Evolutionary conservation across 2,329 filamentous ascomycete genomes (phyloP).

Genomic region (Shiraia bambusicola): DNA sequence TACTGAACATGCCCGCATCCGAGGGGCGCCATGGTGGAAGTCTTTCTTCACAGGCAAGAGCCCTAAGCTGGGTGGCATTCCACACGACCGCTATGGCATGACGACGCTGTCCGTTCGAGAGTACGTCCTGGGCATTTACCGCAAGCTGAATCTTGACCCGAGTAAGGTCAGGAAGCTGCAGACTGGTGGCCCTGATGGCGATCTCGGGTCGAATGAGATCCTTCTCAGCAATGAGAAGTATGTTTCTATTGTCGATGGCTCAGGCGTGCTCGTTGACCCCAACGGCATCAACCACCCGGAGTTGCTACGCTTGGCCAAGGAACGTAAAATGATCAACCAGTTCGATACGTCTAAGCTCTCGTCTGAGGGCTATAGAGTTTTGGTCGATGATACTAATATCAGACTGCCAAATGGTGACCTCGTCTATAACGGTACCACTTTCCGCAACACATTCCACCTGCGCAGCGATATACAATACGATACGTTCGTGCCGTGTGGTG

Average conservation of each 20-base stretch:
- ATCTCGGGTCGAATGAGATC: constrained; percentile 97
- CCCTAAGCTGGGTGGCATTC: constrained; percentile 91
- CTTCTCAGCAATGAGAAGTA: constrained; percentile 95
- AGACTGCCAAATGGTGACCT: constrained; percentile 85
- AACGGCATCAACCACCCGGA: constrained; percentile 84
- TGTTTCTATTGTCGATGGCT: constrained; percentile 91
- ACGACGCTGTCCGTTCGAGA: constrained; percentile 95
- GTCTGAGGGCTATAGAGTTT: constrained; percentile 81
- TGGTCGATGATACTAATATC: constrained; percentile 88
- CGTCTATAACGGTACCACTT: constrained; percentile 85
- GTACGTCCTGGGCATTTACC: constrained; percentile 94
- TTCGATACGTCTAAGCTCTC: constrained; percentile 87
- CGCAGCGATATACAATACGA: constrained; percentile 75
- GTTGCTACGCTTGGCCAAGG: constrained; percentile 79
- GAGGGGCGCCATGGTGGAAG: constrained; percentile 98
- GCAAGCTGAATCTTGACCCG: constrained; percentile 88
- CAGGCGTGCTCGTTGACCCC: constrained; percentile 90
- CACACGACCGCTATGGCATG: constrained; percentile 96
- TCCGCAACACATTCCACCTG: constrained; percentile 97
- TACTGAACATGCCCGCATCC: constrained; percentile 85
- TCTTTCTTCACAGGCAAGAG: constrained; percentile 99
- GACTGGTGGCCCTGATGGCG: constrained; percentile 94
- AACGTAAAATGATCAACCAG: constrained; percentile 83
- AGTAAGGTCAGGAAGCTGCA: constrained; percentile 88
- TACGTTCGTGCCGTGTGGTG: constrained; percentile 92